Evolutionary conservation across 257 asterid genomes (phyloP).

Genomic region (Oldenlandia corymbosa): DNA sequence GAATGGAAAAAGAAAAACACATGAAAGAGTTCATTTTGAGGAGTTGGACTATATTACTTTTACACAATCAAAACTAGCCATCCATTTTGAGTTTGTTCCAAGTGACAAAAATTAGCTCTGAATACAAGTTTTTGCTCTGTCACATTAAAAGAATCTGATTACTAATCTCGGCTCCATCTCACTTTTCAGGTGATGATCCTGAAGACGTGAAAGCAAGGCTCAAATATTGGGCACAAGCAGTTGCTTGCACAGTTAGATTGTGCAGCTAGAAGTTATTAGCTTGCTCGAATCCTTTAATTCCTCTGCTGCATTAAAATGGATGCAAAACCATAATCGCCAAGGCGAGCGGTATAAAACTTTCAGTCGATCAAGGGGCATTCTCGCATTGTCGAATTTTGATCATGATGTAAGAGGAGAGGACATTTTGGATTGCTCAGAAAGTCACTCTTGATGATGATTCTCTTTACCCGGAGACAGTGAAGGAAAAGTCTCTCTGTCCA

Average conservation of each 20-base stretch:
- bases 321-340: background rate
- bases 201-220: constrained; percentile 45
- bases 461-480: constrained; percentile 23
- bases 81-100: no score
- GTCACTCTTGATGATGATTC: background rate
- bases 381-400: background rate
- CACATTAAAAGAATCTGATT: no score
- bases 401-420: background rate
- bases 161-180: background rate
- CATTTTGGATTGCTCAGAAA: background rate
- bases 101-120: no score
- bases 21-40: no score
- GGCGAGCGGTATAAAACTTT: background rate
- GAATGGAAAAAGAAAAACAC: no score
- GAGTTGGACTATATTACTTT: no score
- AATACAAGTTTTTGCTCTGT: no score
- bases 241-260: constrained; percentile 35
- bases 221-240: constrained; percentile 43
- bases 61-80: no score
- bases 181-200: constrained; percentile 35
- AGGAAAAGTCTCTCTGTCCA: constrained; percentile 10
- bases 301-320: no score
- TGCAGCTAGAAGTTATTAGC: constrained; percentile 21
- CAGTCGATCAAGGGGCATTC: background rate
- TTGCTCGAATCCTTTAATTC: background rate